phyloP scores from a whole-genome alignment of 148 eudicot genomes.

The Rhododendron molle region DNA sequence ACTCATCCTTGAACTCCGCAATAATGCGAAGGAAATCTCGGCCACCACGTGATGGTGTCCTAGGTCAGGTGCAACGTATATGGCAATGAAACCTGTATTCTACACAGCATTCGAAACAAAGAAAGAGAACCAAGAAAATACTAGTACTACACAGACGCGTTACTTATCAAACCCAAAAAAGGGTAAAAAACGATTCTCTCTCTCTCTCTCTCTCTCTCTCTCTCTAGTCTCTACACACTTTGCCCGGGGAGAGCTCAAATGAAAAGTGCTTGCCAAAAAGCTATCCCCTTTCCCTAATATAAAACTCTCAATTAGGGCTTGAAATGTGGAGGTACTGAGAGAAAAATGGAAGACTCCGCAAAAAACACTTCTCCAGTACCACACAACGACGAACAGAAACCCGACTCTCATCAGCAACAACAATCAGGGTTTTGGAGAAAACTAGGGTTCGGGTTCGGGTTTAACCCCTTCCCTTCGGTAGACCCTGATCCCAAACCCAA shows the following conservation, averaged over 20 bases:
- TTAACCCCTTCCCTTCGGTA: background rate
- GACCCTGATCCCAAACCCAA: background rate
- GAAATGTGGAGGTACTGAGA: slow-evolving; percentile 5
- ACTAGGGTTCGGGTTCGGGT: slow-evolving; percentile 15
- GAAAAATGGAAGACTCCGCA: slow-evolving; percentile 9
- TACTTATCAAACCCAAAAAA: background rate
- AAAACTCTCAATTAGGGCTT: slow-evolving; percentile 10
- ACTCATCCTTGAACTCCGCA: no score
- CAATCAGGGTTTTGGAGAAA: background rate
- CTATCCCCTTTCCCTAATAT: background rate
- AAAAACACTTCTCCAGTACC: background rate
- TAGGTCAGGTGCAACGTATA: no score
- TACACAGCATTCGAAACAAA: background rate
- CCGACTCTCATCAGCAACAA: background rate
- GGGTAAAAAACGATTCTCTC: no score
- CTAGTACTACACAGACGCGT: no score
- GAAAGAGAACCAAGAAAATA: background rate
- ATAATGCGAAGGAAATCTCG: no score
- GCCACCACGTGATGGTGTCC: no score
- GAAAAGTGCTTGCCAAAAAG: background rate
- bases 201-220: background rate
- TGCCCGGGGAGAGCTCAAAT: background rate
- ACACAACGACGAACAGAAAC: background rate
- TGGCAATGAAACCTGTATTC: no score
- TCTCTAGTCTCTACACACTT: background rate